Base-by-base conservation (phyloP, 306 rosid species). In the Dalbergia cultrata region DNA sequence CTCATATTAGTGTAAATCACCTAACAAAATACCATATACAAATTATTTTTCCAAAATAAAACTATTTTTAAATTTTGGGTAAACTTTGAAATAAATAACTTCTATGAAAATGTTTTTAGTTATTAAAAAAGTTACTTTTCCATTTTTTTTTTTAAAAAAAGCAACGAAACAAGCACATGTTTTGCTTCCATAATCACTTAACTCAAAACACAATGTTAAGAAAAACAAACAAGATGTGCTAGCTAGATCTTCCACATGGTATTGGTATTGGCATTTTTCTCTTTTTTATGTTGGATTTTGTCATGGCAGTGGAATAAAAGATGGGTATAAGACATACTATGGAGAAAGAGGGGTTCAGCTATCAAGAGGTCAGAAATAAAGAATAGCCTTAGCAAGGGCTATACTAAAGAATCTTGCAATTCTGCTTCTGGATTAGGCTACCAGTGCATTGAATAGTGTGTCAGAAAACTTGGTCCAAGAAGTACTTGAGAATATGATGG, bases 341-440 rank as follows among this genome's bases (percentile, higher is more conserved):
- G 97, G 99, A 41, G 97, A 95, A 81, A 81, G 99, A 89, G 94
- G 99, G 57, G 91, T 84, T 70, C 98, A 95, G 56, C 89, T 95
- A 54, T 93, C 97, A 26, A 95, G 97, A 54, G 97, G 99, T 11
- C 99, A 93, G 82, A 95, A 95, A 68, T 98, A 95, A 66, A 90
- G 96, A 80, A 83, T 95, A 64, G 98, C 97, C 8, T 85, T 90
- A 59, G 99, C 98, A 1, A 85, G 98, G 13, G 98, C 98, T 3
- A 86, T 93, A 63, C 80, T 91, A 62, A 95, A 90, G 92, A 91
- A 91, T 54, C 93, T 96, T 7, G 66, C 97, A 81, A 90, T 95
- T 67, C 93, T 95, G 7, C 90, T 95, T 9, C 85, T 95, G 12
- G 98, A 95, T 54, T 94, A 93, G 82, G 97, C 98, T 1, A 95